Base-by-base conservation (phyloP, 495 filamentous ascomycete genomes). In the Eremomyces bilateralis region DNA sequence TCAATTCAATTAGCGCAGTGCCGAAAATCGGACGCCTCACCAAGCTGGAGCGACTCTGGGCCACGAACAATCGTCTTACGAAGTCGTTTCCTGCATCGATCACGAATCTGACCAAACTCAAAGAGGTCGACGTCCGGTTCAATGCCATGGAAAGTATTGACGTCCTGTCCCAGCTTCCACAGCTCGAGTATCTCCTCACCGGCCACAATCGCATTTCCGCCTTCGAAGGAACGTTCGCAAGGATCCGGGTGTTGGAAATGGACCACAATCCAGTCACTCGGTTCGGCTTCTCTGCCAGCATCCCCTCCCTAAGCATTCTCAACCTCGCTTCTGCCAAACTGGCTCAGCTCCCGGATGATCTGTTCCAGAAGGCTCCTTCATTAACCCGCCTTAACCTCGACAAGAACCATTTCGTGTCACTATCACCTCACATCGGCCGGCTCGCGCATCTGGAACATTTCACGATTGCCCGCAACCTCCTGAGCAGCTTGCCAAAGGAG, bases 261-360 rank as follows among this genome's bases (percentile, higher is more conserved):
- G 85, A 95, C 51, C 80, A 82, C 40, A 92, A 90, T 45, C 85
- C 84, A 3, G 63, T 99, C 39, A 94, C 85, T 3, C 78, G 81
- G 36, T 99, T 95, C 43, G 81, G 81, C 41, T 65, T 95, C 38
- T 67, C 64, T 29, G 59, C 67, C 20, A 65, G 76, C 1, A 67
- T 92, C 27, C 80, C 82, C 15, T 81, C 78, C 1, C 54, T 99
- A 15, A 80, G 76, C 20, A 67, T 73, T 21, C 64, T 99, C 18
- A 95, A 88, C 46, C 59, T 99, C 36, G 82, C 82, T 4, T 78
- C 72, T 17, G 79, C 71, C 8, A 92, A 94, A 51, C 63, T 99
- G 27, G 73, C 81, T 0, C 74, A 78, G 39, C 66, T 99, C 17
- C 69, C 70, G 4, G 85, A 95, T 44, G 69, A 71, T 27, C 64